Percentiles rank a stretch among this genome's conserved stretches.
phyloP scores from a whole-genome alignment of 768 basidiomycete genomes.

The Favolaschia claudopus region DNA sequence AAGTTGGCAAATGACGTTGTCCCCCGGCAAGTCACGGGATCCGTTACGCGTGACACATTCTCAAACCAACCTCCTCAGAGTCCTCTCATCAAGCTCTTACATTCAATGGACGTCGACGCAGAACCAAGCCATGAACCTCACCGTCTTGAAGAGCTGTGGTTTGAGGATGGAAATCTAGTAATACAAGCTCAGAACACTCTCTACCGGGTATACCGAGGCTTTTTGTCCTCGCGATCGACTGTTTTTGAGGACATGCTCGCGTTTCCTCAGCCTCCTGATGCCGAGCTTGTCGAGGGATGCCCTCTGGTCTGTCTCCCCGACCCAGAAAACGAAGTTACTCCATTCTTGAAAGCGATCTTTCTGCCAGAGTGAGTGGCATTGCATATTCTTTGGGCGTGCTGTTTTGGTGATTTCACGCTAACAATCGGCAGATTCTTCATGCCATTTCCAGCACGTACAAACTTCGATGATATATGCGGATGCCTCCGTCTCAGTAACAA shows the following conservation, averaged over 20 bases:
- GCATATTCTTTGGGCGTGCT: neutral
- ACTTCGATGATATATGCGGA: neutral
- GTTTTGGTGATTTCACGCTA: neutral
- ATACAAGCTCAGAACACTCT: constrained; percentile 16
- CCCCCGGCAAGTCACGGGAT: too few species aligned
- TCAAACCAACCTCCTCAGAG: too few species aligned
- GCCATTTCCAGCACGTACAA: neutral
- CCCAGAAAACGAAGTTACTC: constrained; percentile 6
- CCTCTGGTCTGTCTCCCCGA: constrained; percentile 16
- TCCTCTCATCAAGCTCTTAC: too few species aligned
- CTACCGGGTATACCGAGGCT: constrained; percentile 19
- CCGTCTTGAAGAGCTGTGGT: constrained; percentile 14
- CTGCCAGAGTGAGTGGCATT: constrained; percentile 14
- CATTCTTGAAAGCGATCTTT: constrained; percentile 20
- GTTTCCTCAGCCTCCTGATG: constrained; percentile 10
- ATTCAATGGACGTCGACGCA: constrained; percentile 13
- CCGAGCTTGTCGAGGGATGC: constrained; percentile 16
- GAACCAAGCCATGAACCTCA: neutral
- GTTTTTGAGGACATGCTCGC: constrained; percentile 25
- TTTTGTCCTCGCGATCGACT: constrained; percentile 17
- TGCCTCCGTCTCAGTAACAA: constrained; percentile 17
- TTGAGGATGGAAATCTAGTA: constrained; percentile 35
- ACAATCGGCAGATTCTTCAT: constrained; percentile 7
- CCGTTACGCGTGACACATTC: too few species aligned
- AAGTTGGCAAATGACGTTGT: too few species aligned